Percentiles rank a stretch among this genome's conserved stretches.
These are phyloP conservation scores for Isabelozyma heimii DNA, from an alignment of 805 yeast species.

Conservation along the genomic window DNA sequence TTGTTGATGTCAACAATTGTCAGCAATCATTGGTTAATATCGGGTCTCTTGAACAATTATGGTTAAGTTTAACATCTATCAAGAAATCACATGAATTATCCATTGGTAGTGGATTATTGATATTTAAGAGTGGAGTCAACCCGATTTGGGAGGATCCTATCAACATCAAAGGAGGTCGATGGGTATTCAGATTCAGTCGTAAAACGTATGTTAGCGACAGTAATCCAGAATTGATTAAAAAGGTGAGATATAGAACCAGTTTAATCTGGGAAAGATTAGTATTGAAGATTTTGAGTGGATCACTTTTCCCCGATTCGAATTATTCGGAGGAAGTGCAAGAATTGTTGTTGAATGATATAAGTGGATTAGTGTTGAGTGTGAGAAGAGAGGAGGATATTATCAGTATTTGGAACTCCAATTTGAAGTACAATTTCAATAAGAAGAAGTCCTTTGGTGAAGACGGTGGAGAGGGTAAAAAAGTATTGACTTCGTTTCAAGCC, in stretches of 20 bases:
- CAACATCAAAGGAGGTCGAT: conserved; percentile 60
- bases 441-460: conserved; percentile 9
- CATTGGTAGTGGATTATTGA: conserved; percentile 50
- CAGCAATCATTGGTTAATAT: conserved; percentile 24
- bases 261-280: conserved; percentile 58
- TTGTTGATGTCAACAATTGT: conserved; percentile 23
- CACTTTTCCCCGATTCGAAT: conserved; percentile 38
- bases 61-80: conserved; percentile 42
- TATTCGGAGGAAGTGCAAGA: conserved; percentile 33
- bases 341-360: conserved; percentile 47
- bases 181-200: conserved; percentile 53
- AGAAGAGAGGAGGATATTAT: conserved; percentile 59
- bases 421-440: conserved; percentile 26
- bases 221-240: conserved; percentile 11
- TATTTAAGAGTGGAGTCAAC: conserved; percentile 57
- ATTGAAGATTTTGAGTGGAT: conserved; percentile 50
- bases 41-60: conserved; percentile 52
- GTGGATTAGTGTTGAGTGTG: conserved; percentile 59
- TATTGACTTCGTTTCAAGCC: conserved; percentile 43
- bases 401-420: conserved; percentile 60
- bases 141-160: conserved; percentile 71
- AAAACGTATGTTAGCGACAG: conserved; percentile 16
- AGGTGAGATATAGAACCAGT: conserved; percentile 32
- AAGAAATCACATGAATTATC: conserved; percentile 38
- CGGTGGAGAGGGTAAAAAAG: conserved; percentile 18